Base-by-base conservation (phyloP, 129 eudicot species). In the Pulicaria dysenterica region DNA sequence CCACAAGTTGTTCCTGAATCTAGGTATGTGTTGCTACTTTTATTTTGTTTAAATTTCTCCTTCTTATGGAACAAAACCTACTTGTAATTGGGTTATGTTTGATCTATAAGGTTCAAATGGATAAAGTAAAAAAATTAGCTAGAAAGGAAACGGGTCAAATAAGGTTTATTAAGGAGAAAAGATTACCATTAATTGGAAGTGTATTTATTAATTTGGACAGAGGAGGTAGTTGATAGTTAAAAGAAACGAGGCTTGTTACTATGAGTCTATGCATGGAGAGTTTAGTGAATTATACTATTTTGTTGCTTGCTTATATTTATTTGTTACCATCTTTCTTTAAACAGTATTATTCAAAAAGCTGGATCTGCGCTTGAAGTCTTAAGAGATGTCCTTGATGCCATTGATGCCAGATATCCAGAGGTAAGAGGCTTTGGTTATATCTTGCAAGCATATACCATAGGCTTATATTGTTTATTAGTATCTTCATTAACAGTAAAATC, bases 321-420 rank as follows among this genome's bases (percentile, higher is more conserved):
- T 44, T 45, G 53, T 39, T 44, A 19, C 15, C 34, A 34, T 51
- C 46, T 12, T 83, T 15, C 77, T 50, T 77, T 47, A 37, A 72
- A 19, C 85, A 94, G 99, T 76, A 82, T 90, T 46, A 86, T 90
- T 57, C 86, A 90, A 80, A 94, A 90, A 77, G 97, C 97, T 56
- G 85, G 85, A 70, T 80, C 96, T 68, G 93, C 99, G 42, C 67
- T 94, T 77, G 99, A 94, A 84, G 97, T 94, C 45, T 83, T 94
- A 47, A 81, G 87, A 72, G 99, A 94, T 55, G 99, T 90, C 46
- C 96, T 94, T 64, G 88, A 83, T 84, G 88, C 99, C 62, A 79
- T 94, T 50, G 91, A 90, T 81, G 59, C 78, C 43, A 85, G 86
- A 64, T 49, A 77, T 75, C 96, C 96, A 9, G 96, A 90, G 99